These are phyloP conservation scores for Leucocoprinus leucothites DNA, from an alignment of 768 basidiomycete species.

Conservation along the genomic window DNA sequence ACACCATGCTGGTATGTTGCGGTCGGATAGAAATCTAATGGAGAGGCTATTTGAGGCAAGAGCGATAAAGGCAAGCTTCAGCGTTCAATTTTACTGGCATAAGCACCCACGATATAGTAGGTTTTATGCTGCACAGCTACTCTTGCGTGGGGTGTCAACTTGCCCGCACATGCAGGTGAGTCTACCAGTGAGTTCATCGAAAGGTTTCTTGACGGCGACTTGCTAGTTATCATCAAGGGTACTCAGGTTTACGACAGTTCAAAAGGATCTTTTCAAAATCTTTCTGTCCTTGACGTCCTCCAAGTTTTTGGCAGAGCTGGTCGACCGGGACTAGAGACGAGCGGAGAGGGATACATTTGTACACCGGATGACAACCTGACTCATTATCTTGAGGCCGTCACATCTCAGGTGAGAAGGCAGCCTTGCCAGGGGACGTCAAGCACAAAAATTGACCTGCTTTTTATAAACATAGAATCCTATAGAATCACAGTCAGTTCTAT, in stretches of 20 bases:
- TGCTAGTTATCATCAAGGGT: constrained; percentile 89
- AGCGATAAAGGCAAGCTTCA: constrained; percentile 76
- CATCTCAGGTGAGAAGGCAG: constrained; percentile 65
- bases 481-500: constrained; percentile 77
- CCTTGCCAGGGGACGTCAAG: no score
- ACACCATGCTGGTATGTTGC: constrained; percentile 97
- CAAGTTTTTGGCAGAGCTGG: constrained; percentile 98
- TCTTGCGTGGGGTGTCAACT: constrained; percentile 98
- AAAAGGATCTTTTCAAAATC: constrained; percentile 86
- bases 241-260: constrained; percentile 94
- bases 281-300: constrained; percentile 92
- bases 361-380: constrained; percentile 90
- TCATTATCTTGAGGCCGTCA: constrained; percentile 86
- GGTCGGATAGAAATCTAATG: constrained; percentile 92
- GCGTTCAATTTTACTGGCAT: not conserved
- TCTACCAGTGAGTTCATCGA: not conserved
- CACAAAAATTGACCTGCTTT: not conserved
- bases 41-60: constrained; percentile 90
- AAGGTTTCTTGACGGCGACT: constrained; percentile 10
- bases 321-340: constrained; percentile 80
- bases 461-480: constrained; percentile 98
- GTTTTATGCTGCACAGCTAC: constrained; percentile 98
- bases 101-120: constrained; percentile 33
- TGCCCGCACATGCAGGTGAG: constrained; percentile 93
- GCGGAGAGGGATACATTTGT: constrained; percentile 96